Conservation (phyloP, 2,329 filamentous ascomycete genomes). For the Fusarium succisae region DNA sequence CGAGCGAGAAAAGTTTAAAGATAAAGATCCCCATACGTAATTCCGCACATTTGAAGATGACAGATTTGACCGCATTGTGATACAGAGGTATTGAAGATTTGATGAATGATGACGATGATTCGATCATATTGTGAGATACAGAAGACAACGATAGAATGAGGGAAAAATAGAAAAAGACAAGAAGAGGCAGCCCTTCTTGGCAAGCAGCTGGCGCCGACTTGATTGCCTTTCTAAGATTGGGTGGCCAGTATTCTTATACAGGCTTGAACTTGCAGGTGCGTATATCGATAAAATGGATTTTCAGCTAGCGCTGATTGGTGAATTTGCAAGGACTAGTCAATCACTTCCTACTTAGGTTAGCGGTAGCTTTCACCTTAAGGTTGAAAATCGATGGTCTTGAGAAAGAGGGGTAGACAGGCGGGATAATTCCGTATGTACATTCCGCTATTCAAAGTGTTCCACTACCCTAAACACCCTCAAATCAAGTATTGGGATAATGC, state of each 20-base stretch:
- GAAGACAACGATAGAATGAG: too few relatives aligned
- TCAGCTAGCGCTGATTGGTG: not conserved
- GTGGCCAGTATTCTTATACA: not conserved
- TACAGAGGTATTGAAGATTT: constrained; percentile 25
- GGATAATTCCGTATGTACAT: not conserved
- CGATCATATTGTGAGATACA: constrained; percentile 8
- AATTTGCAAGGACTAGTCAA: not conserved
- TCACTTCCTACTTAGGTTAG: not conserved
- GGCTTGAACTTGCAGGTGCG: not conserved
- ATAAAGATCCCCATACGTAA: constrained; percentile 28
- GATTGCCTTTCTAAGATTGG: not conserved
- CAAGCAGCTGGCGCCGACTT: not conserved
- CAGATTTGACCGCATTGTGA: constrained; percentile 32
- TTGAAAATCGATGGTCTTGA: not conserved
- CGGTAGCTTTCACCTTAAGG: not conserved
- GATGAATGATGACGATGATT: constrained; percentile 4
- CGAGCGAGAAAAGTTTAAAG: constrained; percentile 23
- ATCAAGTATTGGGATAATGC: not conserved
- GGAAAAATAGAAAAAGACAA: not conserved
- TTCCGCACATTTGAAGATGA: constrained; percentile 32
- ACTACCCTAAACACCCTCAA: not conserved
- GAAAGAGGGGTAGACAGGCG: not conserved
- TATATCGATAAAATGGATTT: not conserved
- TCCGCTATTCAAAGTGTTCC: not conserved
- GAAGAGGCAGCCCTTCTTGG: not conserved